Percentiles rank a stretch among this genome's conserved stretches.
Conservation (phyloP, 306 rosid species). For the Myrica gale region DNA sequence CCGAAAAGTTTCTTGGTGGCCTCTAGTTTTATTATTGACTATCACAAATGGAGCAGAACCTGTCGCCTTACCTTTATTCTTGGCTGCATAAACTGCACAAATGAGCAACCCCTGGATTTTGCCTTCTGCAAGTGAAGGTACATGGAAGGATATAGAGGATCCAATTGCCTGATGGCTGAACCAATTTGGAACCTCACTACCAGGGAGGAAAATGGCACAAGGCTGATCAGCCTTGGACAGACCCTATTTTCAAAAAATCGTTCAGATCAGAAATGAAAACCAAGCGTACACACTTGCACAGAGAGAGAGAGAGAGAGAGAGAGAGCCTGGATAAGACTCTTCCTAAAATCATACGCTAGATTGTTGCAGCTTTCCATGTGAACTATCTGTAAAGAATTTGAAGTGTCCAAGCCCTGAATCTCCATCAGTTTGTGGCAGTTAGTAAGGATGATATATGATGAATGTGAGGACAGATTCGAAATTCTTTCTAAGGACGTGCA, state of each 20-base stretch:
- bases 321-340: too few species aligned
- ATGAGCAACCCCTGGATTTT: not conserved
- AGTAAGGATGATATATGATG: not conserved
- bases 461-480: not conserved
- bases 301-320: too few species aligned
- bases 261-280: too few species aligned
- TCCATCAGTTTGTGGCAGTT: too few species aligned
- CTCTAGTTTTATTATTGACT: too few species aligned
- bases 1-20: not conserved
- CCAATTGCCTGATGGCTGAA: not conserved
- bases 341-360: too few species aligned
- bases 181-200: not conserved
- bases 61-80: too few species aligned
- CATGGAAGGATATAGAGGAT: not conserved
- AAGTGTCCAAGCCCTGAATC: too few species aligned
- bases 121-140: not conserved
- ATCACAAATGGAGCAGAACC: too few species aligned
- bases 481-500: not conserved
- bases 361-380: too few species aligned
- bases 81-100: not conserved
- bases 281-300: too few species aligned
- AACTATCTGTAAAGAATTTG: too few species aligned
- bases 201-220: not conserved
- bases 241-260: not conserved
- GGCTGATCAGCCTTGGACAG: not conserved